phyloP scores from a whole-genome alignment of 352 stramenopile genomes.

The Pythium guiyangense region DNA sequence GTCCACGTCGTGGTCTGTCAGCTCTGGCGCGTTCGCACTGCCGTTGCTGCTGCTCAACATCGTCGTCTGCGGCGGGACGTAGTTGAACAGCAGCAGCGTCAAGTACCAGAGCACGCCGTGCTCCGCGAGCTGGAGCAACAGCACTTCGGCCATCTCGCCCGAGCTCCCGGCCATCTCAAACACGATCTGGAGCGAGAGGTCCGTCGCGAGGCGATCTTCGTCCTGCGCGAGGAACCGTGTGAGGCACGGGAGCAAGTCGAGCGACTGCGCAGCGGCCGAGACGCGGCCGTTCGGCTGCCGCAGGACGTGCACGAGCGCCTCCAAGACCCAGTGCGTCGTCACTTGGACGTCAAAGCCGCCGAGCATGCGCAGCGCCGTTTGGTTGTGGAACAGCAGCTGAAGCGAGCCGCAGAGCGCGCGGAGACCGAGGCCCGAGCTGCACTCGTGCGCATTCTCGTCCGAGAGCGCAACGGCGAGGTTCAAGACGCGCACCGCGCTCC shows the following conservation, averaged over 20 bases:
- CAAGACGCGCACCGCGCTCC: slow-evolving; percentile 69
- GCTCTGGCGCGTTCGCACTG: not conserved
- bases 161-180: slow-evolving; percentile 77
- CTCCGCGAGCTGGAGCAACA: slow-evolving; percentile 75
- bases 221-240: slow-evolving; percentile 71
- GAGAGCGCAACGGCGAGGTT: slow-evolving; percentile 70
- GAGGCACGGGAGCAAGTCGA: slow-evolving; percentile 77
- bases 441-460: slow-evolving; percentile 70
- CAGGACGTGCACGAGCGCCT: slow-evolving; percentile 80
- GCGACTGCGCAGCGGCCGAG: slow-evolving; percentile 72
- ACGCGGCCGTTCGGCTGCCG: slow-evolving; percentile 78
- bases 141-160: slow-evolving; percentile 77
- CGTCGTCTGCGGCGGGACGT: slow-evolving; percentile 23
- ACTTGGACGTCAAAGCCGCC: slow-evolving; percentile 61
- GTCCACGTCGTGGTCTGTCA: slow-evolving; percentile 11
- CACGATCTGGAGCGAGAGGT: slow-evolving; percentile 78
- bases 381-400: slow-evolving; percentile 73
- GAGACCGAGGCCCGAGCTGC: slow-evolving; percentile 67
- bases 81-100: slow-evolving; percentile 73
- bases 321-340: slow-evolving; percentile 73
- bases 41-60: too few relatives aligned
- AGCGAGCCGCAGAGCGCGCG: slow-evolving; percentile 71
- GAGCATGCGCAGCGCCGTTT: slow-evolving; percentile 43
- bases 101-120: slow-evolving; percentile 84
- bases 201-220: slow-evolving; percentile 59